Evolutionary conservation across 352 stramenopile genomes (phyloP).

Genomic region (Phytophthora hybrid): DNA sequence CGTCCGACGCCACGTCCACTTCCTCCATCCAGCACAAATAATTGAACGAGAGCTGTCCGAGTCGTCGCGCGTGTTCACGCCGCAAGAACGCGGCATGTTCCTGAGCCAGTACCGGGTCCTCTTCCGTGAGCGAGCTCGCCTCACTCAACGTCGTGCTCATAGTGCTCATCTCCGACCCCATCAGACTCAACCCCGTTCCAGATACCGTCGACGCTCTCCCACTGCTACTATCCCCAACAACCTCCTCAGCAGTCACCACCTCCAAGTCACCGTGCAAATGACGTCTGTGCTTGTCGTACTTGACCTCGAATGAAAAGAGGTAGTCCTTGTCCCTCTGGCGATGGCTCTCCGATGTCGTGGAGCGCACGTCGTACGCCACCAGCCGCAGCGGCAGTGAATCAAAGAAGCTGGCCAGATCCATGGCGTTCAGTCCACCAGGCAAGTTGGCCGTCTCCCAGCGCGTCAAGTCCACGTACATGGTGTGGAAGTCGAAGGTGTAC

Average conservation of each 20-base stretch:
- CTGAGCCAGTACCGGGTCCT: constrained; percentile 37
- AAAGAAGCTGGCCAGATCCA: constrained; percentile 84
- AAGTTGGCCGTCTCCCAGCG: constrained; percentile 86
- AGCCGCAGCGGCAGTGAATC: constrained; percentile 74
- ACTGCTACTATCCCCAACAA: constrained; percentile 12
- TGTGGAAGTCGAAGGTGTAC: constrained; percentile 92
- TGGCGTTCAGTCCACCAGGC: constrained; percentile 69
- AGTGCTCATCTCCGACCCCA: constrained; percentile 52
- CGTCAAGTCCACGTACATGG: constrained; percentile 87
- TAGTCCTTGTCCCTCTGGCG: constrained; percentile 74
- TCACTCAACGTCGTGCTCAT: constrained; percentile 68
- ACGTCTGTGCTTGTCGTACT: constrained; percentile 46
- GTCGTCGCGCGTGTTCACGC: constrained; percentile 51
- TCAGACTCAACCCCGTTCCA: constrained; percentile 33
- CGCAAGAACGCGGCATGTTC: constrained; percentile 53
- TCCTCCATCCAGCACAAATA: constrained; percentile 85
- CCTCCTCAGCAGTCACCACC: constrained; percentile 17
- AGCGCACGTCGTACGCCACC: constrained; percentile 72
- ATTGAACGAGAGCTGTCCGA: constrained; percentile 52
- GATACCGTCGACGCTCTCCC: constrained; percentile 18
- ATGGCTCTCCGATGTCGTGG: constrained; percentile 42
- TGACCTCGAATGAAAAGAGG: constrained; percentile 84
- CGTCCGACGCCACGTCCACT: constrained; percentile 62
- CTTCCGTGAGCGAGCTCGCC: constrained; percentile 57
- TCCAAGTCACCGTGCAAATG: constrained; percentile 16